Evolutionary conservation across 306 rosid species (phyloP).

Genomic region (Citrullus mucosospermus): DNA sequence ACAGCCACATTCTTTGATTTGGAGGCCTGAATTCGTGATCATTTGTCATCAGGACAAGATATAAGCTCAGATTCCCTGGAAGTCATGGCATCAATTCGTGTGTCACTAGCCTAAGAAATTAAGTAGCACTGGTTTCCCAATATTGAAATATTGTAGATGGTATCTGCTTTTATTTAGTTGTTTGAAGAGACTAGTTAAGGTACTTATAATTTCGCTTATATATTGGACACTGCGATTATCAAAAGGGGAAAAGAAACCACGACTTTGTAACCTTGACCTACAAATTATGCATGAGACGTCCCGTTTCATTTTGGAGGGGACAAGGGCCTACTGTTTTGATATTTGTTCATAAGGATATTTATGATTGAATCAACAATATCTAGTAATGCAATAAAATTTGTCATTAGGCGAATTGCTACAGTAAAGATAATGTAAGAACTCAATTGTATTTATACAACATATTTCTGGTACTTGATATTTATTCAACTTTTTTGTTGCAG

Average conservation of each 20-base stretch:
- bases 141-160: neutral
- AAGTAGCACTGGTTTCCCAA: neutral
- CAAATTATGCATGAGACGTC: neutral
- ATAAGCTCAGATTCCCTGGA: neutral
- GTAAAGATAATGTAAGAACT: neutral
- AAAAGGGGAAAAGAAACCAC: neutral
- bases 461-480: neutral
- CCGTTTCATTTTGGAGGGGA: neutral
- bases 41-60: neutral
- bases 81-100: neutral
- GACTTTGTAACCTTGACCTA: neutral
- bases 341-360: neutral
- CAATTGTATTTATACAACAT: neutral
- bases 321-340: neutral
- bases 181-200: neutral
- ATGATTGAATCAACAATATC: neutral
- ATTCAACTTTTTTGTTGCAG: constrained; percentile 24
- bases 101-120: neutral
- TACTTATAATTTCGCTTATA: neutral
- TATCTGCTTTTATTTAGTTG: neutral
- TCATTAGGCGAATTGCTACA: neutral
- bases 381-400: neutral
- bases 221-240: neutral
- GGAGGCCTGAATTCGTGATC: neutral
- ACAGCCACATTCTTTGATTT: neutral